Evolutionary conservation across 2,329 filamentous ascomycete species (phyloP), one percentile per base, ranked within the genome.

Genomic region (Fusarium torulosum): DNA sequence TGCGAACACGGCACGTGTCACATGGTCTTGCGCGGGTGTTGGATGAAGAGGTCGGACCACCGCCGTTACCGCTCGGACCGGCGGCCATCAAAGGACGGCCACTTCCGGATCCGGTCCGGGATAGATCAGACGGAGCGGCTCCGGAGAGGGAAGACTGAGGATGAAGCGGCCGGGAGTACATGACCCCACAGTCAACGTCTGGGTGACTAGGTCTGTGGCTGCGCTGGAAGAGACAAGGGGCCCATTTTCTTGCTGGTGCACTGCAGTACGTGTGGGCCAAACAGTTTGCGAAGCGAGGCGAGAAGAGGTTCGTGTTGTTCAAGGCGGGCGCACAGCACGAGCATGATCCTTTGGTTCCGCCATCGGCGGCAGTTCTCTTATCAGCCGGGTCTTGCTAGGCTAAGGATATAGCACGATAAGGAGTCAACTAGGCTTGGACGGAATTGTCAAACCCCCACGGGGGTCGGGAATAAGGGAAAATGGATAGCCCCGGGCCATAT

Each of bases 1-100:
- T 91, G 67, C 88, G 84, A 73, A 86, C 82, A 61, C 88, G 83
- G 75, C 88, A 91, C 54, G 86, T 88, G 79, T 91, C 88, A 76
- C 86, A 88, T n/a, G 85, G 85, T 9, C 85, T 81, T 13, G 72
- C 55, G 37, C 73, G 72, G 19, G 62, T 17, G 17, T 44, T 62
- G 45, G 67, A 29, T n/a, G 64, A 53, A 19, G 57, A 43, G 10
- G 60, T 19, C 45, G 58, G 46, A 47, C 35, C 52, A 38, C 53
- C 51, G 14, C 53, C 46, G 50, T 38, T 44, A 25, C 56, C 29
- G 44, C 53, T 38, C 10, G 52, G 51, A 41, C 63, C 55, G 62
- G 44, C 40, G 11, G 51, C 33, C 56, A 41, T 62, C 37, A 67
- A 13, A 15, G 23, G n/a, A 21, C 38, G 59, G 21, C 37, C 59